Evolutionary conservation across 495 filamentous ascomycete genomes (phyloP), one percentile per base, ranked within the genome.

Genomic region (Neurospora tetrasperma): DNA sequence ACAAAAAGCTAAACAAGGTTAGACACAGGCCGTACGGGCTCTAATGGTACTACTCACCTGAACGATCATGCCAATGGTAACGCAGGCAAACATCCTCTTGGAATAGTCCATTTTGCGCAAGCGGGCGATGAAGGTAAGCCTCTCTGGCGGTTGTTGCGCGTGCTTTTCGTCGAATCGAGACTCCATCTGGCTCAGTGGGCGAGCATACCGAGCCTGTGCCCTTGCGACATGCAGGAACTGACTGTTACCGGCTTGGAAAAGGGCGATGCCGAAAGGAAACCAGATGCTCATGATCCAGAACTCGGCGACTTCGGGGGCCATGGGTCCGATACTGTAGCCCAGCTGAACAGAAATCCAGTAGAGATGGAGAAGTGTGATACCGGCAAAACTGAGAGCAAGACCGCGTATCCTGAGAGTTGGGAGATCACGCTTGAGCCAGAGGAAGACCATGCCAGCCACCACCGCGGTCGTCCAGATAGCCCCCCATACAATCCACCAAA

Each of bases 221-320:
- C 83, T 86, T 72, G 89, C 89, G 71, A 91, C 82, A 71, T 89
- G 82, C n/a, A 92, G 83, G 76, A 92, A 89, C 72, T 89, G 89
- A 74, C 82, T 85, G 78, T 91, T 91, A 48, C 87, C 86, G 48
- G 88, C 91, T 76, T 93, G 90, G 80, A 93, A 93, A 3, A 92
- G 80, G 20, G 88, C 90, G 74, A 93, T 86, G 39, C 91, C 91
- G 38, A 89, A 85, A 4, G 91, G 91, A 41, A 93, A 83, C 78
- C 88, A 90, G 54, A 89, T 85, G 70, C 89, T 86, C 91, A 94
- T 94, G 77, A 92, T 84, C 90, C 91, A 94, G 80, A 86, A 94
- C 77, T 92, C 79, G 43, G 73, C 73, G 9, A 80, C 74, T 40
- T 80, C 76, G 0, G 89, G 88, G 71, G 90, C 86, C 8, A 85